Evolutionary conservation across 257 asterid genomes (phyloP).

Genomic region (Buddleja alternifolia): DNA sequence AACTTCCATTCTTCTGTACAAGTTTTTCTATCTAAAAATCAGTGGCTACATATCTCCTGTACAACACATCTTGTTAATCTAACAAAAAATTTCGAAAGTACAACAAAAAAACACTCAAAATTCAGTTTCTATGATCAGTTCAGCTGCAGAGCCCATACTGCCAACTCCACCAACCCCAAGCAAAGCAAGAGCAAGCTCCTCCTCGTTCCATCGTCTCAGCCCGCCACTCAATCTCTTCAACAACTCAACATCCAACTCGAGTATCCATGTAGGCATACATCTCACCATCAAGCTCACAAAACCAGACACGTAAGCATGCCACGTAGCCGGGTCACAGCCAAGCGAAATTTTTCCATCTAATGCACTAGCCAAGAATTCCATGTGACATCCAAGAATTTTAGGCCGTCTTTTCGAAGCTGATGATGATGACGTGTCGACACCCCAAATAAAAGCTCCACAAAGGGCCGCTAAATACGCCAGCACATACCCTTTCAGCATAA

Average conservation of each 20-base stretch:
- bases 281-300: conserved; percentile 77
- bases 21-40: conserved; percentile 26
- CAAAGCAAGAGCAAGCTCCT: conserved; percentile 82
- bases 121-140: conserved; percentile 54
- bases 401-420: conserved; percentile 76
- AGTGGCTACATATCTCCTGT: conserved; percentile 26
- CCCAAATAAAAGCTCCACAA: conserved; percentile 81
- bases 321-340: conserved; percentile 81
- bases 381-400: conserved; percentile 61
- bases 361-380: conserved; percentile 81
- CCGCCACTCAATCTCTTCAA: conserved; percentile 73
- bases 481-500: conserved; percentile 75
- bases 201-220: conserved; percentile 71
- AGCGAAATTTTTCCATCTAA: conserved; percentile 76
- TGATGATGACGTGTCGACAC: conserved; percentile 62
- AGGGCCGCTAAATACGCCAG: conserved; percentile 74
- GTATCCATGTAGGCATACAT: conserved; percentile 75
- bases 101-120: conserved; percentile 25
- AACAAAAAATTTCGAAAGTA: conserved; percentile 49
- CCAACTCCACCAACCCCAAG: conserved; percentile 74
- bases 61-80: conserved; percentile 37
- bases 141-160: conserved; percentile 90
- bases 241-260: conserved; percentile 59
- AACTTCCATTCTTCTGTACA: conserved; percentile 18
- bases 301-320: conserved; percentile 86